Percentiles rank a stretch among this genome's conserved stretches.
These are phyloP conservation scores for Nymphaea colorata DNA, from an alignment of 164 flowering plant species.

Conservation along the genomic window DNA sequence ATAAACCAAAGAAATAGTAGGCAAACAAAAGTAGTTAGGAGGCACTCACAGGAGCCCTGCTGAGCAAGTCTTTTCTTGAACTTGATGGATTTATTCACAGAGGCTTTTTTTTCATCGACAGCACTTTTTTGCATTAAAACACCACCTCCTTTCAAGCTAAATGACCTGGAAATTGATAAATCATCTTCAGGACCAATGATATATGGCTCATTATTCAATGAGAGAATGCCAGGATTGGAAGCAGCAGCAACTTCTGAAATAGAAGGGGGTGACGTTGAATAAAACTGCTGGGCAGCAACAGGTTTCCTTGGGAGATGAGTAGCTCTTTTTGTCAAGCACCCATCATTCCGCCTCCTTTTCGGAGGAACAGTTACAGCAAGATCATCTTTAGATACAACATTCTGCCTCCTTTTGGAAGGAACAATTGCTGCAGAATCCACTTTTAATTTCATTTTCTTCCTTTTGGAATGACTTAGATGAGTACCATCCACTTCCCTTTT, in stretches of 20 bases:
- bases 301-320: constrained; percentile 9
- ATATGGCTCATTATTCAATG: background rate
- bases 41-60: background rate
- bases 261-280: background rate
- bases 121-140: background rate
- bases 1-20: no score
- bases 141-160: background rate
- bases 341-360: background rate
- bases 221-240: background rate
- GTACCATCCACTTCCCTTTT: constrained; percentile 12
- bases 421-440: constrained; percentile 1
- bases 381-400: background rate
- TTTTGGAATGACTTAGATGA: constrained; percentile 9
- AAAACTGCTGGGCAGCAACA: background rate
- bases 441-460: constrained; percentile 8
- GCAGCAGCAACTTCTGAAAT: background rate
- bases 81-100: background rate
- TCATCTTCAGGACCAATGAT: background rate
- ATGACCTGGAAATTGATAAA: background rate
- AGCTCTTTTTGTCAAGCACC: constrained; percentile 5
- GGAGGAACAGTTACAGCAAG: background rate
- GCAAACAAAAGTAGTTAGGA: no score
- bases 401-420: background rate
- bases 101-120: background rate
- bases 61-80: background rate